These are phyloP conservation scores for Chrysanthemum lavandulifolium DNA, from an alignment of 129 eudicot genomes.

Conservation along the genomic window DNA sequence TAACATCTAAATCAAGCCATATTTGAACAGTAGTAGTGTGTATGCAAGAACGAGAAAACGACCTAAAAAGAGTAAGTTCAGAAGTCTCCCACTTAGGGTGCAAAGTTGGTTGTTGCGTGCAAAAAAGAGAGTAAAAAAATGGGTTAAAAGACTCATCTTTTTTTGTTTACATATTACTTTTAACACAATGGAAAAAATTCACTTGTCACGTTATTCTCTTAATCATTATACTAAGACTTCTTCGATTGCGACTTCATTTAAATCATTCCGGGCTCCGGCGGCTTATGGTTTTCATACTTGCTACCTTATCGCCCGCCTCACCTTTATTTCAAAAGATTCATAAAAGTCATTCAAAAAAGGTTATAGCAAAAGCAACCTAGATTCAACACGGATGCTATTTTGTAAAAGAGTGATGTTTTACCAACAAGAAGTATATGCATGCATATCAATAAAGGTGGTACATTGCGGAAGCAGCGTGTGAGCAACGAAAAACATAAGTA, in stretches of 20 bases:
- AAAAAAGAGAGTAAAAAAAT: constrained; percentile 16
- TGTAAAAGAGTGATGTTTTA: no score
- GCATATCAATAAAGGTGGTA: neutral
- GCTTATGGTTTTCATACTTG: constrained; percentile 23
- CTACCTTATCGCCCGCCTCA: constrained; percentile 14
- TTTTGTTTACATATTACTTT: constrained; percentile 21
- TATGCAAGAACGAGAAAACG: constrained; percentile 4
- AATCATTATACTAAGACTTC: constrained; percentile 8
- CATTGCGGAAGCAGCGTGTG: neutral
- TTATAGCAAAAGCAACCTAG: neutral
- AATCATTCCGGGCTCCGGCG: neutral
- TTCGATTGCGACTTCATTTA: constrained; percentile 23
- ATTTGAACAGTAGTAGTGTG: neutral
- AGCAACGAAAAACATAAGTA: constrained; percentile 1
- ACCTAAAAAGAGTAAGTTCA: constrained; percentile 15
- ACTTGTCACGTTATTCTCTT: constrained; percentile 13
- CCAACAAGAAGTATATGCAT: neutral
- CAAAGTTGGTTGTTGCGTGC: constrained; percentile 34
- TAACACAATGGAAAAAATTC: constrained; percentile 16
- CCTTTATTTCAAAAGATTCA: neutral
- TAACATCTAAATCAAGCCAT: constrained; percentile 5
- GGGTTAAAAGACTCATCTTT: constrained; percentile 12
- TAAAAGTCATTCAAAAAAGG: neutral
- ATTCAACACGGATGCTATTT: no score
- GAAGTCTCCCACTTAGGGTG: constrained; percentile 36